Conservation (phyloP, 768 basidiomycete genomes). For the Boletus eberwhitei region DNA sequence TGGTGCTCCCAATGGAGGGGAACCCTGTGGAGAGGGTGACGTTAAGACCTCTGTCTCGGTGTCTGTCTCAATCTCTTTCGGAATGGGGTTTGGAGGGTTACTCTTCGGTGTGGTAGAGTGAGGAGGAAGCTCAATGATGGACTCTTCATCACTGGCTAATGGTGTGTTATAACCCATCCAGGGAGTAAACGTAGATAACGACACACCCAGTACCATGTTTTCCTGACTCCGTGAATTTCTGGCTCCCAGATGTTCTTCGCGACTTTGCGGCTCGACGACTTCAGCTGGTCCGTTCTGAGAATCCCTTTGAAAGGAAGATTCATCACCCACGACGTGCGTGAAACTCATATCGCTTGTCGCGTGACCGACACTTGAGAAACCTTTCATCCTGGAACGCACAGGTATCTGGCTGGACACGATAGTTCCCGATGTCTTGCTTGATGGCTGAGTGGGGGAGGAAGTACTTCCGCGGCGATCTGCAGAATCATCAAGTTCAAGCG, state of each 20-base stretch:
- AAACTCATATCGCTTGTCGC: conserved; percentile 20
- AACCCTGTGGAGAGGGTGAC: conserved; percentile 19
- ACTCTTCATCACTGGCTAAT: conserved; percentile 40
- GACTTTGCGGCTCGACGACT: conserved; percentile 23
- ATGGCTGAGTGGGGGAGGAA: conserved; percentile 27
- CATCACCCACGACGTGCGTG: conserved; percentile 23
- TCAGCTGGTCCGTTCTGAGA: conserved; percentile 30
- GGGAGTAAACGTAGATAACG: not conserved
- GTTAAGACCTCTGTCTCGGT: conserved; percentile 28
- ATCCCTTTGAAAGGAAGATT: conserved; percentile 22
- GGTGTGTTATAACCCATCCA: not conserved
- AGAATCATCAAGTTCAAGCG: conserved; percentile 36
- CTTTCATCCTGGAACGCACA: conserved; percentile 39
- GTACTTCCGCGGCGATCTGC: conserved; percentile 14
- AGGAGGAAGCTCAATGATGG: conserved; percentile 16
- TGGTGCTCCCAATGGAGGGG: conserved; percentile 12
- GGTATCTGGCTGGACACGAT: conserved; percentile 42
- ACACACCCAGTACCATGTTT: conserved; percentile 20
- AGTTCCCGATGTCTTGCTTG: conserved; percentile 24
- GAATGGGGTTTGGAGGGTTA: conserved; percentile 10
- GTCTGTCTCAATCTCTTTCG: conserved; percentile 21
- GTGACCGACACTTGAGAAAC: conserved; percentile 15
- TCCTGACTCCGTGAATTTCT: conserved; percentile 14
- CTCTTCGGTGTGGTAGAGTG: conserved; percentile 29
- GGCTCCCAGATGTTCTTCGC: conserved; percentile 20